Base-by-base conservation (phyloP, 2,329 filamentous ascomycete species). In the Fulvia fulva region DNA sequence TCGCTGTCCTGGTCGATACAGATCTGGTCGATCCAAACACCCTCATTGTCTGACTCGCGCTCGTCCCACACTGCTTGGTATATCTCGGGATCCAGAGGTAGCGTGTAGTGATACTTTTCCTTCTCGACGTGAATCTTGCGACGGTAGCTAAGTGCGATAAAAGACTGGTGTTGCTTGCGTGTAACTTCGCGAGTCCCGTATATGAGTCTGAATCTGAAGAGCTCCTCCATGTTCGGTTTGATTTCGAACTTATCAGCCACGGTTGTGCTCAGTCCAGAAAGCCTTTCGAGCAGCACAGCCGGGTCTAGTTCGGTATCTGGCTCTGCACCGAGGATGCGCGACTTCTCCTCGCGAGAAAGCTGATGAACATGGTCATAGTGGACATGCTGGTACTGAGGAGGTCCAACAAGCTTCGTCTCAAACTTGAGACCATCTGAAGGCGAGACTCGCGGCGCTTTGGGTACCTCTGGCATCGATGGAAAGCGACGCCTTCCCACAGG, bases 11-110 rank as follows among this genome's bases (percentile, higher is more conserved):
- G 73, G 47, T 77, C 70, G 56, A 78, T 75, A 63, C 75, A 78
- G 7, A 77, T 74, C 53, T 78, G 76, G 59, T 78, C 76, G 43
- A 76, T 75, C 76, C 75, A 78, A 5, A 78, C 57, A 6, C 76
- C 76, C 63, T 78, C 76, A 6, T 66, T 65, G 19, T 68, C 65
- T 9, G 62, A 65, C 30, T 60, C 56, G 21, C 73, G 69, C 62
- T 78, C 75, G 51, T 71, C 67, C 51, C 76, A 67, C 0, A 77
- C 72, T 1, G 75, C 76, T 58, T 75, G 70, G 47, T 77, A 77
- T 59, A 78, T 71, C 5, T 71, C 70, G 19, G 63, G 63, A 32
- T 70, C 72, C 12, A 74, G 71, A 0, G 75, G 75, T 6, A 77
- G 63, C 0, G 74, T 76, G 54, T 74, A 76, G 55, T 74, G 67